These are phyloP conservation scores for Citeromyces matritensis DNA, from an alignment of 805 yeast species.

Conservation along the genomic window DNA sequence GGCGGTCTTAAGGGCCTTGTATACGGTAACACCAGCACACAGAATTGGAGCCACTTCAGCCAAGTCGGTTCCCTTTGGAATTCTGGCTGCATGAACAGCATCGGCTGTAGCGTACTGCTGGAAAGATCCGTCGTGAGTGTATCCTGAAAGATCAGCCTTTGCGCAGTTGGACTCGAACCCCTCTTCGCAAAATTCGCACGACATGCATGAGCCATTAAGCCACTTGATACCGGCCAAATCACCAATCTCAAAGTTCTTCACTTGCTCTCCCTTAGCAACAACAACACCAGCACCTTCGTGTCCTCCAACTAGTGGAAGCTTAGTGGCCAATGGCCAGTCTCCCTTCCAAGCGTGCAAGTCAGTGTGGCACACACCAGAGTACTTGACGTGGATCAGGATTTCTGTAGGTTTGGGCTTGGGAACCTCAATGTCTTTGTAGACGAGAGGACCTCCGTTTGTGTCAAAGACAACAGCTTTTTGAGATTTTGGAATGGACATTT, in stretches of 20 bases:
- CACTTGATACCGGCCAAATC: constrained; percentile 57
- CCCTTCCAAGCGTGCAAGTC: constrained; percentile 67
- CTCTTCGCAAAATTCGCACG: constrained; percentile 48
- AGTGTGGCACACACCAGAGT: constrained; percentile 66
- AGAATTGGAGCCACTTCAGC: constrained; percentile 31
- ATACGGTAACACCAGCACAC: constrained; percentile 40
- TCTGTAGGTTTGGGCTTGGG: constrained; percentile 51
- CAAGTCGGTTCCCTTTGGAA: constrained; percentile 29
- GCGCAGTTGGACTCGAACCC: constrained; percentile 53
- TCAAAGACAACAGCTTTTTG: constrained; percentile 65
- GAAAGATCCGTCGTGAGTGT: constrained; percentile 54
- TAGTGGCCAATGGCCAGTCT: constrained; percentile 49
- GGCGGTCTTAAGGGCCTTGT: constrained; percentile 37
- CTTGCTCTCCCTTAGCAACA: constrained; percentile 46
- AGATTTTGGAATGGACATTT: constrained; percentile 30
- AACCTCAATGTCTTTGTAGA: constrained; percentile 62
- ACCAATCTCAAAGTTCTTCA: constrained; percentile 45
- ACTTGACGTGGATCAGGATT: constrained; percentile 49
- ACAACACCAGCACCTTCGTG: constrained; percentile 67
- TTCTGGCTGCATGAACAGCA: constrained; percentile 32
- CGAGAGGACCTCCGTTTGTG: constrained; percentile 45
- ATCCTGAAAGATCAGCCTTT: constrained; percentile 57
- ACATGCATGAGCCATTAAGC: constrained; percentile 53
- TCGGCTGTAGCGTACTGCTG: constrained; percentile 40
- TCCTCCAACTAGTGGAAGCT: constrained; percentile 54